A percentile compares a stretch with the other conserved stretches of the same genome.
Conservation (phyloP, 2,329 filamentous ascomycete genomes). For the Xylaria arbuscula region DNA sequence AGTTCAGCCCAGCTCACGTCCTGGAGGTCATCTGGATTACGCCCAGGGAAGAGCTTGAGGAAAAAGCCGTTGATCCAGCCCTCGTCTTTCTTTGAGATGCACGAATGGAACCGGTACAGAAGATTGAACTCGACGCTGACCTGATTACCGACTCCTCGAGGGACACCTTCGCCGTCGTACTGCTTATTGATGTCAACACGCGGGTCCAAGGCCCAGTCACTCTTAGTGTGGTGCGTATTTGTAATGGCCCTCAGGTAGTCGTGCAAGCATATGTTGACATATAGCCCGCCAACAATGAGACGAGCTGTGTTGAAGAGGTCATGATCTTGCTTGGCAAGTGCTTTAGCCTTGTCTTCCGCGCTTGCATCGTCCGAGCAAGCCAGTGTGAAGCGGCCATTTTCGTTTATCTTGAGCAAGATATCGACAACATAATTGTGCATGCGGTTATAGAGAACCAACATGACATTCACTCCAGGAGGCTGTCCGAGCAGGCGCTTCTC, state of each 20-base stretch:
- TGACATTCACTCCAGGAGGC: slow-evolving; percentile 73
- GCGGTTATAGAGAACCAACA: slow-evolving; percentile 75
- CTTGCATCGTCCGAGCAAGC: slow-evolving; percentile 47
- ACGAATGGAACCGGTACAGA: slow-evolving; percentile 73
- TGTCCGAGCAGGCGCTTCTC: slow-evolving; percentile 73
- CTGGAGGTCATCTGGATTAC: slow-evolving; percentile 41
- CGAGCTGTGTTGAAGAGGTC: slow-evolving; percentile 68
- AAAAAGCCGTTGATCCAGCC: slow-evolving; percentile 69
- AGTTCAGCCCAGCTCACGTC: slow-evolving; percentile 42
- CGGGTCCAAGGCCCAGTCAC: slow-evolving; percentile 72
- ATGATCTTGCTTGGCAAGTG: slow-evolving; percentile 58
- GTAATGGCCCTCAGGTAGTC: slow-evolving; percentile 72
- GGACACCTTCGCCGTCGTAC: slow-evolving; percentile 58
- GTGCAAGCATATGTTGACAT: slow-evolving; percentile 66
- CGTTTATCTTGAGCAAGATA: slow-evolving; percentile 73
- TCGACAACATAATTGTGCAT: slow-evolving; percentile 77
- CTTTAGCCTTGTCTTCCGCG: slow-evolving; percentile 49
- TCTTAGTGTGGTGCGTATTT: slow-evolving; percentile 68
- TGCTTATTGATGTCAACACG: slow-evolving; percentile 66
- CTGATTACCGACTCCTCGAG: slow-evolving; percentile 71
- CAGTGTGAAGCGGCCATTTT: slow-evolving; percentile 69
- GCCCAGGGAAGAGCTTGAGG: slow-evolving; percentile 55
- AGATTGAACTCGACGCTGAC: slow-evolving; percentile 76
- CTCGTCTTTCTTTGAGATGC: slow-evolving; percentile 69
- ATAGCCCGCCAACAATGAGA: slow-evolving; percentile 64